phyloP scores from a whole-genome alignment of 2,329 filamentous ascomycete species.

The Xylaria sp. region DNA sequence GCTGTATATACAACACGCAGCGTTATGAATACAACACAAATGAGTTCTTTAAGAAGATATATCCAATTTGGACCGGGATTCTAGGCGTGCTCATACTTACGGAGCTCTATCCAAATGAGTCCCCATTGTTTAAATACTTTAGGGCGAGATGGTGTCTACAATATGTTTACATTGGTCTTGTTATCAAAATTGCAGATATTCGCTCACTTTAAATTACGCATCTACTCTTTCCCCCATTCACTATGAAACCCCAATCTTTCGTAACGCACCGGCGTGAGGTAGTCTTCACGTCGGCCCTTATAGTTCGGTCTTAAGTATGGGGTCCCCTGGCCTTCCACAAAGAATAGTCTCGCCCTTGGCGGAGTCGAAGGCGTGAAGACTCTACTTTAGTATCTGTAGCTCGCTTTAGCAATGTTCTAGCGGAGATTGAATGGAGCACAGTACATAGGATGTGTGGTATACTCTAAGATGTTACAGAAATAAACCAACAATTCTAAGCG shows the following conservation, averaged over 20 bases:
- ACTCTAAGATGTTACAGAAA: neutral
- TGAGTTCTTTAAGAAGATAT: neutral
- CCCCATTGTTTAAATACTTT: neutral
- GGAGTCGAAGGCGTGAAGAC: slow-evolving; percentile 14
- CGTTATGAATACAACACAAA: slow-evolving; percentile 10
- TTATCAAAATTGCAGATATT: slow-evolving; percentile 8
- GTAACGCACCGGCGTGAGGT: slow-evolving; percentile 38
- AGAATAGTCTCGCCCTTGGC: slow-evolving; percentile 43
- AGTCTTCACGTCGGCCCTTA: slow-evolving; percentile 40
- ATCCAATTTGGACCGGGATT: neutral
- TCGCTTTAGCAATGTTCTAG: neutral
- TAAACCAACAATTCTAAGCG: neutral
- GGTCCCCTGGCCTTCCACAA: slow-evolving; percentile 20
- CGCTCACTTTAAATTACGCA: neutral
- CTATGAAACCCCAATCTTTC: neutral
- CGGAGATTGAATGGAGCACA: neutral
- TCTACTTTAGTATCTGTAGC: slow-evolving; percentile 3
- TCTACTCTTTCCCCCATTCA: neutral
- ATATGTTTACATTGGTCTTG: neutral
- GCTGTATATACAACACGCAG: slow-evolving; percentile 15
- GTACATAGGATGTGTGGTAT: neutral
- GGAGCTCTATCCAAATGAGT: neutral
- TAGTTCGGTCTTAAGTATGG: slow-evolving; percentile 43
- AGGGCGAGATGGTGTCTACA: neutral
- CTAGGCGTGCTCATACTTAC: neutral